A percentile compares a stretch with the other conserved stretches of the same genome.
Conservation (phyloP, 208 protist species). For the Acanthamoeba triangularis region DNA sequence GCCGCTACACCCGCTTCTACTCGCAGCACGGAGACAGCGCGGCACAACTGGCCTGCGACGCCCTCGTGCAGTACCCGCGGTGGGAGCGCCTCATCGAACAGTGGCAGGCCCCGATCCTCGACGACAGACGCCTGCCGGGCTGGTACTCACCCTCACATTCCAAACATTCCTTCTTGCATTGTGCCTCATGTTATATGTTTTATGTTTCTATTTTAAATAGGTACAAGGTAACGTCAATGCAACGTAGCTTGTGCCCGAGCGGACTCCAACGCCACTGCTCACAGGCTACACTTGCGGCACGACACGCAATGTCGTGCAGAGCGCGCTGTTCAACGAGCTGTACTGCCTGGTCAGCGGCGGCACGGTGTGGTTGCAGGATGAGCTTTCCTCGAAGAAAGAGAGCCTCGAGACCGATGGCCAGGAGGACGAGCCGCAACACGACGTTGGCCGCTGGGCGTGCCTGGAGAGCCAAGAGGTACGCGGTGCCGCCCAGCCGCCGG, state of each 20-base stretch:
- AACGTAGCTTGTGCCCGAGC: too few species aligned
- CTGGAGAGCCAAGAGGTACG: slow-evolving; percentile 11
- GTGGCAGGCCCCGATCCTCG: slow-evolving; percentile 81
- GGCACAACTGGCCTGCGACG: slow-evolving; percentile 75
- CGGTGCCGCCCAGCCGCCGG: background rate
- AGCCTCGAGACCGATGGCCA: background rate
- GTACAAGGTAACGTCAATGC: too few species aligned
- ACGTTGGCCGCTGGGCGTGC: slow-evolving; percentile 75
- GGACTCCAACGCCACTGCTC: background rate
- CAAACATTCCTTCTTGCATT: too few species aligned
- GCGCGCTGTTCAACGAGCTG: slow-evolving; percentile 90
- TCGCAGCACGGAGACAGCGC: slow-evolving; percentile 30
- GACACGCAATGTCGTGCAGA: background rate
- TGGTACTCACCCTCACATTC: slow-evolving; percentile 1
- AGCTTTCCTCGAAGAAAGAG: too few species aligned
- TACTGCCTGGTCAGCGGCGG: slow-evolving; percentile 90
- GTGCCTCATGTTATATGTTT: too few species aligned
- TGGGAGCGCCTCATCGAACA: slow-evolving; percentile 84
- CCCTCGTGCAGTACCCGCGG: slow-evolving; percentile 71
- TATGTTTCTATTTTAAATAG: too few species aligned
- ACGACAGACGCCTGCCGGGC: slow-evolving; percentile 26
- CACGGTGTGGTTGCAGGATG: slow-evolving; percentile 84
- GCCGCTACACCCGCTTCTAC: slow-evolving; percentile 85
- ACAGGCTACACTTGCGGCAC: background rate
- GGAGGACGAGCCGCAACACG: background rate